Conservation (phyloP, 805 yeast genomes). For the Starmerella lactis-condensi region DNA sequence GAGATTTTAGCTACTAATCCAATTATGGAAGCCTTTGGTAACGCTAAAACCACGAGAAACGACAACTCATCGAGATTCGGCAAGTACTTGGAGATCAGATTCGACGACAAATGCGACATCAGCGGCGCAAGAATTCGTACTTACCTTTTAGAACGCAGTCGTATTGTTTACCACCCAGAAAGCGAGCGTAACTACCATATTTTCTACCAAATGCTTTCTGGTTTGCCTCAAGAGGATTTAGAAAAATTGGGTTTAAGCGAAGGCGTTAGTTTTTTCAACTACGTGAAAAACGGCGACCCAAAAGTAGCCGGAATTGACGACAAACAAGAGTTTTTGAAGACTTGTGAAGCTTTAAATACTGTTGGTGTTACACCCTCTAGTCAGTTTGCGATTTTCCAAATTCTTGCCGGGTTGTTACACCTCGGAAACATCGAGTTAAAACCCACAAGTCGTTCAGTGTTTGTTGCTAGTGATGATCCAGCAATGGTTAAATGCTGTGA, state of each 20-base stretch:
- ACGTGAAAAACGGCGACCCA: constrained; percentile 64
- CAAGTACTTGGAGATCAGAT: constrained; percentile 79
- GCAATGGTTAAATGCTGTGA: constrained; percentile 66
- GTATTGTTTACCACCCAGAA: constrained; percentile 81
- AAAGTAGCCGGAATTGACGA: constrained; percentile 66
- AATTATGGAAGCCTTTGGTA: constrained; percentile 94
- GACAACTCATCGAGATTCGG: constrained; percentile 97
- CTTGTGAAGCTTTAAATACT: constrained; percentile 55
- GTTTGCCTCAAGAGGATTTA: constrained; percentile 37
- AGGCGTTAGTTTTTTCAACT: constrained; percentile 49
- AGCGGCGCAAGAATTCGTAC: constrained; percentile 92
- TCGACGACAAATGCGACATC: constrained; percentile 54
- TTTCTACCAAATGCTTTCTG: constrained; percentile 73
- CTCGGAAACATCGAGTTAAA: constrained; percentile 81
- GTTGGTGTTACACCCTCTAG: constrained; percentile 50
- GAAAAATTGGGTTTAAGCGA: constrained; percentile 37
- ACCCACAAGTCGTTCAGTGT: constrained; percentile 70
- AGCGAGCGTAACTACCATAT: constrained; percentile 91
- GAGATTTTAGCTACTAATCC: constrained; percentile 94
- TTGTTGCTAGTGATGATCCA: constrained; percentile 70
- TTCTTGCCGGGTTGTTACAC: constrained; percentile 76
- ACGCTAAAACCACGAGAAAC: constrained; percentile 92
- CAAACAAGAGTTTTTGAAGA: constrained; percentile 52
- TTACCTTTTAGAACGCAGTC: constrained; percentile 76
- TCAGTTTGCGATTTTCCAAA: constrained; percentile 52